These are phyloP conservation scores for Diaporthe citri DNA, from an alignment of 2,329 filamentous ascomycete species.

Conservation along the genomic window DNA sequence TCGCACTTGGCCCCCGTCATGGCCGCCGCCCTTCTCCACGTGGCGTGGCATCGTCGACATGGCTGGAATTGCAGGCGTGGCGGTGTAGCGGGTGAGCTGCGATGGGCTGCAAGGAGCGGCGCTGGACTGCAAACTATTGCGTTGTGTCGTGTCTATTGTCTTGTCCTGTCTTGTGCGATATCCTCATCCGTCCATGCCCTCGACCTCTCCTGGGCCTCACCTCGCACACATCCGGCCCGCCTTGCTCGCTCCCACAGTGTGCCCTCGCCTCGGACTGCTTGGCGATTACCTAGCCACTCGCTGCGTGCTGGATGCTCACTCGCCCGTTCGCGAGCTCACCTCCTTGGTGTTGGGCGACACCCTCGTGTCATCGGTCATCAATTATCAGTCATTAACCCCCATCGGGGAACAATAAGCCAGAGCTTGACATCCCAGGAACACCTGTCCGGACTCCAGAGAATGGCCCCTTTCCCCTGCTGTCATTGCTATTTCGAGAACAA, in stretches of 20 bases:
- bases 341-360: constrained; percentile 9
- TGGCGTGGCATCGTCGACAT: constrained; percentile 26
- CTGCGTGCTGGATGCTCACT: constrained; percentile 10
- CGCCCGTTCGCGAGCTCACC: constrained; percentile 17
- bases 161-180: constrained; percentile 18
- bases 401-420: constrained; percentile 14
- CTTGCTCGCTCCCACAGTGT: not conserved
- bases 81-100: constrained; percentile 14
- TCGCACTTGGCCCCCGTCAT: constrained; percentile 22
- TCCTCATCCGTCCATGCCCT: not conserved
- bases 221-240: constrained; percentile 8
- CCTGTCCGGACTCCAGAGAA: not conserved
- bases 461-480: constrained; percentile 13
- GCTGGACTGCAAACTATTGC: not conserved
- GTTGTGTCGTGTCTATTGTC: constrained; percentile 1
- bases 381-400: not conserved
- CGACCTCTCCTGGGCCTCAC: not conserved
- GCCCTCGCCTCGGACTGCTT: constrained; percentile 16
- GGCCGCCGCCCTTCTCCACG: constrained; percentile 29
- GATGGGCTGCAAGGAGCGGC: not conserved
- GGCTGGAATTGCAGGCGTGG: constrained; percentile 28
- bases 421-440: not conserved
- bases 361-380: constrained; percentile 21
- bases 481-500: constrained; percentile 27
- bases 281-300: not conserved